These are phyloP conservation scores for Pythium biforme DNA, from an alignment of 352 stramenopile genomes.

Conservation along the genomic window DNA sequence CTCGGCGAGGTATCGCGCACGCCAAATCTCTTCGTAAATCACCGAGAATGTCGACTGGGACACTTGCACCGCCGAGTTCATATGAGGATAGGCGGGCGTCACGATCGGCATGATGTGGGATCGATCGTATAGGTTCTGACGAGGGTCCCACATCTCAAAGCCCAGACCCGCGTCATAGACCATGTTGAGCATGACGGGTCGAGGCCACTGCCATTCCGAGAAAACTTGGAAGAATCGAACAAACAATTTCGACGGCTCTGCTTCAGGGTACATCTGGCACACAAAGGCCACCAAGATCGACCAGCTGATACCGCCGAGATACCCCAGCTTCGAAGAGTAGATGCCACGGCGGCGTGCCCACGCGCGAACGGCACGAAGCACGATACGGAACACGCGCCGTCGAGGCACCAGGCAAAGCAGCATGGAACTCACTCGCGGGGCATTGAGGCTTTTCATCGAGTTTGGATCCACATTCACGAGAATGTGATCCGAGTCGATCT, in stretches of 20 bases:
- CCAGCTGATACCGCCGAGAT: constrained; percentile 97
- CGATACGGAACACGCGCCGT: constrained; percentile 87
- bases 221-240: constrained; percentile 84
- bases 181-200: constrained; percentile 85
- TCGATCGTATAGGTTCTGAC: constrained; percentile 81
- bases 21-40: constrained; percentile 92
- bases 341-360: constrained; percentile 90
- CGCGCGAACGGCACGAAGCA: constrained; percentile 69
- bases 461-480: constrained; percentile 91
- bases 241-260: constrained; percentile 70
- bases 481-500: constrained; percentile 87
- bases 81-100: constrained; percentile 96
- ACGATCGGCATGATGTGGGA: constrained; percentile 98
- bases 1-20: constrained; percentile 67
- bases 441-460: constrained; percentile 95
- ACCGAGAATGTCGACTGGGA: constrained; percentile 90
- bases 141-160: constrained; percentile 89
- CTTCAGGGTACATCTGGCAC: constrained; percentile 87
- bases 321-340: constrained; percentile 97
- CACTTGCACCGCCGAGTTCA: constrained; percentile 98
- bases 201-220: constrained; percentile 81
- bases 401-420: constrained; percentile 91
- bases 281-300: constrained; percentile 97
- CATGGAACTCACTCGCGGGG: constrained; percentile 94
- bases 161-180: constrained; percentile 76